Evolutionary conservation across 495 filamentous ascomycete genomes (phyloP).

Genomic region (Aspergillus haitiensis): DNA sequence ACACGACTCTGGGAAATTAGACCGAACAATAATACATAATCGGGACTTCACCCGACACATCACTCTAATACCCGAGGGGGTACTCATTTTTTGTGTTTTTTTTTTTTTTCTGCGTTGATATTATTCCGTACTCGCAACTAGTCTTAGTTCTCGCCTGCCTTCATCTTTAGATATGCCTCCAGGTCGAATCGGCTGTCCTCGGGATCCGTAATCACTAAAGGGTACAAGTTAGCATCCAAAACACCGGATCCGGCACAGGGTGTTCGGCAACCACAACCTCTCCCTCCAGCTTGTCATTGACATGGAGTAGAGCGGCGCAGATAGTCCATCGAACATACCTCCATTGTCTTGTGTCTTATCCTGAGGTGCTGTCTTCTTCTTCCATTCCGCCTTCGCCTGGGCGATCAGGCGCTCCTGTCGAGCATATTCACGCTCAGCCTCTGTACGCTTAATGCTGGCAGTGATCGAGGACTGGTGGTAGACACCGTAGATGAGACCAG

Average conservation of each 20-base stretch:
- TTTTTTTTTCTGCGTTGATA: constrained; percentile 21
- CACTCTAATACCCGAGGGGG: constrained; percentile 43
- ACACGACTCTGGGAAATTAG: constrained; percentile 48
- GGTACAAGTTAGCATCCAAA: constrained; percentile 26
- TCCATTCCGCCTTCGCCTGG: constrained; percentile 87
- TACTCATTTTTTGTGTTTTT: constrained; percentile 31
- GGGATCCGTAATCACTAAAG: constrained; percentile 77
- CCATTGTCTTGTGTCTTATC: constrained; percentile 49
- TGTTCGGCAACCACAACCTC: constrained; percentile 2
- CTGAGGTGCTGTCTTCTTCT: constrained; percentile 66
- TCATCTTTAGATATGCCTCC: constrained; percentile 73
- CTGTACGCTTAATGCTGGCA: constrained; percentile 60
- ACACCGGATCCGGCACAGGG: background rate
- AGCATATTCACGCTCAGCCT: constrained; percentile 74
- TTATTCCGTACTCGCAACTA: constrained; percentile 19
- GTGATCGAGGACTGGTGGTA: constrained; percentile 80
- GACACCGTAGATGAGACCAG: constrained; percentile 89
- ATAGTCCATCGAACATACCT: constrained; percentile 51
- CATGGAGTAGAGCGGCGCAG: too few relatives aligned
- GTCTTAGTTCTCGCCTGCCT: constrained; percentile 57
- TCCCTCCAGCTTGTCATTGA: too few relatives aligned
- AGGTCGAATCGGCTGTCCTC: constrained; percentile 86
- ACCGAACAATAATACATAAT: constrained; percentile 54
- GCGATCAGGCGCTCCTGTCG: constrained; percentile 85
- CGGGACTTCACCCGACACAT: constrained; percentile 39